Conservation (phyloP, 2,329 filamentous ascomycete genomes). For the Cladosporium phlei region DNA sequence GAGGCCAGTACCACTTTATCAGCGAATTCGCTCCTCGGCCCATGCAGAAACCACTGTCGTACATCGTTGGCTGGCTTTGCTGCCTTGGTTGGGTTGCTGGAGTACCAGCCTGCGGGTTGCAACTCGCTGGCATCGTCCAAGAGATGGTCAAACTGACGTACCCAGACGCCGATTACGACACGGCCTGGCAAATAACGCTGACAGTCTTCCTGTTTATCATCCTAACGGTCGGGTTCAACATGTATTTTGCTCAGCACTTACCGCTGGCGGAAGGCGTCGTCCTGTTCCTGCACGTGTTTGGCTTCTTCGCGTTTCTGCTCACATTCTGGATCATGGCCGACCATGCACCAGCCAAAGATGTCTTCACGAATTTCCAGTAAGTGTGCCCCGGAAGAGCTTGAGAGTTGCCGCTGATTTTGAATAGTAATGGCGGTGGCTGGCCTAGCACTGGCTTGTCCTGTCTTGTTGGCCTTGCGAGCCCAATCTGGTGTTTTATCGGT, state of each 20-base stretch:
- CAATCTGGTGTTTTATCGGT: constrained; percentile 33
- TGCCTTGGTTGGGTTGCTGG: constrained; percentile 32
- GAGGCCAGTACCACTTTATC: constrained; percentile 33
- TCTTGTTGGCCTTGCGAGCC: constrained; percentile 41
- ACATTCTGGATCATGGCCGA: constrained; percentile 34
- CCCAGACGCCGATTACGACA: constrained; percentile 19
- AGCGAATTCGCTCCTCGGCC: constrained; percentile 40
- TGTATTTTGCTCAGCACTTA: constrained; percentile 31
- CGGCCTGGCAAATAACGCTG: constrained; percentile 31
- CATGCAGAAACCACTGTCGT: constrained; percentile 42
- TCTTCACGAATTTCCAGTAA: constrained; percentile 36
- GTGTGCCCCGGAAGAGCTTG: too few species aligned
- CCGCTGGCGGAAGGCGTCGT: constrained; percentile 34
- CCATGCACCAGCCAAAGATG: constrained; percentile 26
- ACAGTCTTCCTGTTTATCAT: constrained; percentile 34
- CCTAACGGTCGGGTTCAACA: constrained; percentile 33
- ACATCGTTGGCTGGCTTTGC: constrained; percentile 41
- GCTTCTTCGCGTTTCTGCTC: constrained; percentile 41
- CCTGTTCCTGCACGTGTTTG: constrained; percentile 39
- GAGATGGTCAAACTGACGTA: constrained; percentile 29
- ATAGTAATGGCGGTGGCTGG: constrained; percentile 36
- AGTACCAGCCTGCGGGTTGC: constrained; percentile 28
- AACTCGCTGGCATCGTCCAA: constrained; percentile 28
- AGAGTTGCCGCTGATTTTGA: neutral
- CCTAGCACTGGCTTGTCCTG: constrained; percentile 36